Conservation (phyloP, 345 rosid genomes). For the Odontarrhena argentea region DNA sequence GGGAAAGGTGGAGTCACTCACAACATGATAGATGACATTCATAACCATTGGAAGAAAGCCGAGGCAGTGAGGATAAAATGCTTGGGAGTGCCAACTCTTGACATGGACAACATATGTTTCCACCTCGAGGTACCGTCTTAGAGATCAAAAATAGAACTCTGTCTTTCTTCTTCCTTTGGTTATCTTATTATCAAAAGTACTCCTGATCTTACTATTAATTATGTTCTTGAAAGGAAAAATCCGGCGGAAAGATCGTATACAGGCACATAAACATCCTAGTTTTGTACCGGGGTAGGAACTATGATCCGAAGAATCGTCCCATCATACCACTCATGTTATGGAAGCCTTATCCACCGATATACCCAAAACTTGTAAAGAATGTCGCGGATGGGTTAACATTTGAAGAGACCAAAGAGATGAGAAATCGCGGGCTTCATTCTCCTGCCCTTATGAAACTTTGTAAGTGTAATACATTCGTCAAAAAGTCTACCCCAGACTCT, state of each 20-base stretch:
- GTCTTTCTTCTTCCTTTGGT: neutral
- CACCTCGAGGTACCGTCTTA: conserved; percentile 70
- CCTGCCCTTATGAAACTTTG: conserved; percentile 73
- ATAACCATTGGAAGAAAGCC: conserved; percentile 87
- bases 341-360: conserved; percentile 92
- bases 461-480: conserved; percentile 31
- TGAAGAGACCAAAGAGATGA: conserved; percentile 86
- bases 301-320: conserved; percentile 69
- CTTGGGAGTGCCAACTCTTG: conserved; percentile 88
- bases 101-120: conserved; percentile 85
- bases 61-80: conserved; percentile 94
- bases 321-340: conserved; percentile 82
- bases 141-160: conserved; percentile 8
- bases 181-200: conserved; percentile 4
- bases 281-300: conserved; percentile 74
- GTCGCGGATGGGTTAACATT: conserved; percentile 75
- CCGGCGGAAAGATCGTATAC: conserved; percentile 73
- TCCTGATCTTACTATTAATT: conserved; percentile 40
- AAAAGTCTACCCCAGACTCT: neutral
- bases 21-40: conserved; percentile 91
- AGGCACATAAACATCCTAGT: conserved; percentile 66
- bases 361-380: conserved; percentile 73
- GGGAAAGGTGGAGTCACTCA: conserved; percentile 92
- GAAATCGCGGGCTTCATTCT: conserved; percentile 63
- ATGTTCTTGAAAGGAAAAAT: conserved; percentile 65